phyloP scores from a whole-genome alignment of 495 filamentous ascomycete species.

The Aspergillus saccharolyticus region DNA sequence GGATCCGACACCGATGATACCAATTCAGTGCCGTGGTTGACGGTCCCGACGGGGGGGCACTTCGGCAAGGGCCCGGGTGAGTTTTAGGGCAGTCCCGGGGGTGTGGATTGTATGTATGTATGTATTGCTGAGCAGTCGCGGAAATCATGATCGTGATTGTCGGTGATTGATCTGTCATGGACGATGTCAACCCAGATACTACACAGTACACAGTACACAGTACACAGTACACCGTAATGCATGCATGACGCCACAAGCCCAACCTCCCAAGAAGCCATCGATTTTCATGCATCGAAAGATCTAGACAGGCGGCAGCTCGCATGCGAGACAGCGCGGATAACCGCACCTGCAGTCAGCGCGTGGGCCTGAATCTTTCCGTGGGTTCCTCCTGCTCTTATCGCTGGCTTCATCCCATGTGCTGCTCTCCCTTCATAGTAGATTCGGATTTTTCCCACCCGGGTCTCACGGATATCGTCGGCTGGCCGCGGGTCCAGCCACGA shows the following conservation, averaged over 20 bases:
- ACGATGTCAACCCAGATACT: too few relatives aligned
- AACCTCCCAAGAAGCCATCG: background rate
- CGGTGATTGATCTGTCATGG: too few relatives aligned
- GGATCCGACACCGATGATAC: slow-evolving; percentile 24
- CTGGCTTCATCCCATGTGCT: too few relatives aligned
- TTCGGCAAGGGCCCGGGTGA: slow-evolving; percentile 27
- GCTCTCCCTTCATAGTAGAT: background rate
- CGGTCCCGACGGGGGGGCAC: slow-evolving; percentile 19
- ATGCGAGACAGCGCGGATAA: background rate
- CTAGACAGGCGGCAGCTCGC: background rate
- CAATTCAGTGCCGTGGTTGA: slow-evolving; percentile 22
- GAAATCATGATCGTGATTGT: too few relatives aligned
- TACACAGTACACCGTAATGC: too few relatives aligned
- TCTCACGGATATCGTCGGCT: slow-evolving; percentile 3
- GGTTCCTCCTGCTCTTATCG: background rate
- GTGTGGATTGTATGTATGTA: too few relatives aligned
- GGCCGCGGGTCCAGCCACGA: slow-evolving; percentile 1
- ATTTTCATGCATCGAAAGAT: background rate
- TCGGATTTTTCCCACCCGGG: background rate
- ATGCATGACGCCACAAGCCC: background rate
- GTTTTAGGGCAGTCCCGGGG: slow-evolving; percentile 11
- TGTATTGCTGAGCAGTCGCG: too few relatives aligned
- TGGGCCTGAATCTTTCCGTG: background rate
- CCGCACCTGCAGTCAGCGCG: background rate
- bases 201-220: too few relatives aligned